Conservation (phyloP, 2,329 filamentous ascomycete species). For the Decorospora gaudefroyi region DNA sequence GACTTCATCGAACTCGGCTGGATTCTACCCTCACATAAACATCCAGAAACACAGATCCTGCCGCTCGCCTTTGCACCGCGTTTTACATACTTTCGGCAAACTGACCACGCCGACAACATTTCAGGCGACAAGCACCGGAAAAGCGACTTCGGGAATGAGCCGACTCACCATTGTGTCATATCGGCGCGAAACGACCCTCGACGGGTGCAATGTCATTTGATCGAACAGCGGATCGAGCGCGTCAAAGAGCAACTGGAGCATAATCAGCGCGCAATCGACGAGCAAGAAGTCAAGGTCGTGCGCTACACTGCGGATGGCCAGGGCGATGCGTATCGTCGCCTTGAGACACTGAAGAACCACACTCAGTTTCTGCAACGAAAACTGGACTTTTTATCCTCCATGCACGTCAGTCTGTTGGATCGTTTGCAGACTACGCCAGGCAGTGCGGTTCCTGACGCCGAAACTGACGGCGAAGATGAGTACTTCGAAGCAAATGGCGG, state of each 20-base stretch:
- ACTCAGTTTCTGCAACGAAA: constrained; percentile 62
- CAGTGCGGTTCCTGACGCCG: constrained; percentile 48
- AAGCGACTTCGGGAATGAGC: constrained; percentile 90
- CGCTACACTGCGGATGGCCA: constrained; percentile 59
- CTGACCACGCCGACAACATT: constrained; percentile 82
- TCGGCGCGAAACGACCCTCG: constrained; percentile 74
- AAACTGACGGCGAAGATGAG: constrained; percentile 51
- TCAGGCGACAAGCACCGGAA: constrained; percentile 79
- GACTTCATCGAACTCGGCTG: constrained; percentile 98
- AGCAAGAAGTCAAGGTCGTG: constrained; percentile 69
- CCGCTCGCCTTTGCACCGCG: constrained; percentile 91
- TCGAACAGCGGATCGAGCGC: constrained; percentile 77
- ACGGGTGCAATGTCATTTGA: constrained; percentile 82
- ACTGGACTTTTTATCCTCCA: constrained; percentile 61
- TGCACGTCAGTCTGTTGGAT: constrained; percentile 62
- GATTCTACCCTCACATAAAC: constrained; percentile 86
- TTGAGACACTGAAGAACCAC: constrained; percentile 61
- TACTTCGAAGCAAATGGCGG: constrained; percentile 59
- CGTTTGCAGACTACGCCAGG: constrained; percentile 63
- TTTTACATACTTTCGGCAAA: constrained; percentile 96
- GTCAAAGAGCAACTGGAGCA: constrained; percentile 76
- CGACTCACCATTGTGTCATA: constrained; percentile 95
- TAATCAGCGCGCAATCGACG: constrained; percentile 72
- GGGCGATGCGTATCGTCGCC: constrained; percentile 59
- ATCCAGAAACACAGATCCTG: constrained; percentile 91